phyloP scores from a whole-genome alignment of 2,329 filamentous ascomycete genomes.

The Trichoderma koningiopsis region DNA sequence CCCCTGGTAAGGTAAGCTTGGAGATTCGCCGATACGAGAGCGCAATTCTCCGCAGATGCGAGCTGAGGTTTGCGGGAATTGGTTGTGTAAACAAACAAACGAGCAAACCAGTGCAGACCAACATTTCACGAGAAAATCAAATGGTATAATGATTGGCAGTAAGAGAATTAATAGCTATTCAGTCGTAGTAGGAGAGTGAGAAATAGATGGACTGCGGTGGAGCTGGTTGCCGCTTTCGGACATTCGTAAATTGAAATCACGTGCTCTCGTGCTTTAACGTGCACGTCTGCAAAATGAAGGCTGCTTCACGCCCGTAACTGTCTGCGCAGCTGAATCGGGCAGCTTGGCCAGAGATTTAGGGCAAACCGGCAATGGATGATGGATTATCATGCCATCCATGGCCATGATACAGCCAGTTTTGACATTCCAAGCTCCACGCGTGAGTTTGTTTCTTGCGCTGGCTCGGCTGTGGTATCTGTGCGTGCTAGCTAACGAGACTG shows the following conservation, averaged over 20 bases:
- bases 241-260: constrained; percentile 1
- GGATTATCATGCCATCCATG: constrained; percentile 63
- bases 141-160: background rate
- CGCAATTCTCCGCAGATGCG: constrained; percentile 17
- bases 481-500: constrained; percentile 18
- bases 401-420: constrained; percentile 63
- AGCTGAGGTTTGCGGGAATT: background rate
- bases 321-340: constrained; percentile 21
- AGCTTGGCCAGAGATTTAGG: background rate
- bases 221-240: background rate
- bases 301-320: constrained; percentile 2
- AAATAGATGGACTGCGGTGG: background rate
- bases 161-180: background rate
- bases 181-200: too few species aligned
- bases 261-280: constrained; percentile 25
- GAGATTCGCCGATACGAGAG: constrained; percentile 15
- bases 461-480: background rate
- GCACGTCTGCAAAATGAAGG: background rate
- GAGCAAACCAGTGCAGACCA: background rate
- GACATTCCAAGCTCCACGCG: constrained; percentile 52
- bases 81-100: background rate
- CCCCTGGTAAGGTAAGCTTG: constrained; percentile 3
- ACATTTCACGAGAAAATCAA: background rate
- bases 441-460: constrained; percentile 39
- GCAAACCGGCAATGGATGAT: constrained; percentile 41